Evolutionary conservation across 495 filamentous ascomycete species (phyloP).

Genomic region (Tetracladium setigerum): DNA sequence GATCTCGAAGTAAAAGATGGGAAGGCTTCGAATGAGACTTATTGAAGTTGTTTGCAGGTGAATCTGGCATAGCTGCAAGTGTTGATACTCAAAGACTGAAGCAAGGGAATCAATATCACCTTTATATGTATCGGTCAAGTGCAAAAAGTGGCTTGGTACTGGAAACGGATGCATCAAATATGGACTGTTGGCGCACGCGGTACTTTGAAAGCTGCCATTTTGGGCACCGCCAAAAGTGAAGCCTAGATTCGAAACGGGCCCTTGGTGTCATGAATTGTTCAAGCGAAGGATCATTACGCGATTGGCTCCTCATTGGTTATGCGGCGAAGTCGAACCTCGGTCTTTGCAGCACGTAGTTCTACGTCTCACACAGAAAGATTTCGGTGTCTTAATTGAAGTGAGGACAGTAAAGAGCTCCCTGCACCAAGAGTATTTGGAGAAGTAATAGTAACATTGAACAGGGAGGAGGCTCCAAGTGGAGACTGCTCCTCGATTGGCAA

Average conservation of each 20-base stretch:
- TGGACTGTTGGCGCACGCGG: neutral
- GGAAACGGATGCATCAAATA: neutral
- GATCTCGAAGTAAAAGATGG: slow-evolving; percentile 5
- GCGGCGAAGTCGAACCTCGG: no score
- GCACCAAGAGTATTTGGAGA: no score
- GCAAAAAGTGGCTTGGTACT: neutral
- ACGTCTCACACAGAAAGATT: no score
- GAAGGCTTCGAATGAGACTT: neutral
- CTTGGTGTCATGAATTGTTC: neutral
- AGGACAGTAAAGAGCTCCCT: no score
- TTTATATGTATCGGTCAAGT: neutral
- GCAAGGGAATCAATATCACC: neutral
- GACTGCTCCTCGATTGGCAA: no score
- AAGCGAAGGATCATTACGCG: neutral
- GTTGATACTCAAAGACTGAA: neutral
- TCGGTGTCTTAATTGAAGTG: no score
- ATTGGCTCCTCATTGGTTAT: no score
- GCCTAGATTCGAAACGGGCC: neutral
- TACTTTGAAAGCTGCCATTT: neutral
- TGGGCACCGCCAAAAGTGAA: neutral
- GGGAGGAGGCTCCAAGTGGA: no score
- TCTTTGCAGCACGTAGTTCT: no score
- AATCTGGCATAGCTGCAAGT: neutral
- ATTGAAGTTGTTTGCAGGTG: neutral
- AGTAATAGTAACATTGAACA: no score